Evolutionary conservation across 257 asterid species (phyloP).

Genomic region (Ballota nigra): DNA sequence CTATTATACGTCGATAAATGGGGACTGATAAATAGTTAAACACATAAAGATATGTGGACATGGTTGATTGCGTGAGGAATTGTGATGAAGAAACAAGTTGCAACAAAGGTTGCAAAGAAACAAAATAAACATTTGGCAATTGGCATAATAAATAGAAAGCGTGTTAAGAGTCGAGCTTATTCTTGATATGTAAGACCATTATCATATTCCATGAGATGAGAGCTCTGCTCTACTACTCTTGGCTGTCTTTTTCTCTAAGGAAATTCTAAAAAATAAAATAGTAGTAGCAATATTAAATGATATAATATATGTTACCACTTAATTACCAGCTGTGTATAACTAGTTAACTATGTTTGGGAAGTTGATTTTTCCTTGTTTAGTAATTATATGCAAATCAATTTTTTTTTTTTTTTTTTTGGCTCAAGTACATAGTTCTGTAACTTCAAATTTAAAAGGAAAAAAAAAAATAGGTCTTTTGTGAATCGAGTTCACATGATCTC

Average conservation of each 20-base stretch:
- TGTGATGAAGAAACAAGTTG: slow-evolving; percentile 23
- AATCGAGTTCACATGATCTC: no score
- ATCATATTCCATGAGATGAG: neutral
- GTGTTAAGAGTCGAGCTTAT: neutral
- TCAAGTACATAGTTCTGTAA: no score
- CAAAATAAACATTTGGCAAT: neutral
- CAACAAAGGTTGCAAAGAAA: neutral
- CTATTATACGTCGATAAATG: no score
- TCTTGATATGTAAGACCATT: neutral
- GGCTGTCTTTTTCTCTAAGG: neutral
- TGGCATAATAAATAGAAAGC: neutral
- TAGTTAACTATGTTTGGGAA: neutral
- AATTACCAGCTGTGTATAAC: no score
- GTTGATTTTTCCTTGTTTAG: neutral
- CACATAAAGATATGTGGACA: neutral
- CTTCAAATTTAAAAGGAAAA: no score
- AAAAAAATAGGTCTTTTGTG: no score
- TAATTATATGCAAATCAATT: no score
- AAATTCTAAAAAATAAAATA: neutral
- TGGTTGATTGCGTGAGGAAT: slow-evolving; percentile 1
- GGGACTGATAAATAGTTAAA: neutral
- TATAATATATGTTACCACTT: neutral
- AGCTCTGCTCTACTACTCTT: neutral
- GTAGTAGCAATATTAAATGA: neutral
- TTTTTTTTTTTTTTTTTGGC: neutral